Evolutionary conservation across 2,329 filamentous ascomycete species (phyloP), one percentile per base, ranked within the genome.

Genomic region (Epichloe sp.): DNA sequence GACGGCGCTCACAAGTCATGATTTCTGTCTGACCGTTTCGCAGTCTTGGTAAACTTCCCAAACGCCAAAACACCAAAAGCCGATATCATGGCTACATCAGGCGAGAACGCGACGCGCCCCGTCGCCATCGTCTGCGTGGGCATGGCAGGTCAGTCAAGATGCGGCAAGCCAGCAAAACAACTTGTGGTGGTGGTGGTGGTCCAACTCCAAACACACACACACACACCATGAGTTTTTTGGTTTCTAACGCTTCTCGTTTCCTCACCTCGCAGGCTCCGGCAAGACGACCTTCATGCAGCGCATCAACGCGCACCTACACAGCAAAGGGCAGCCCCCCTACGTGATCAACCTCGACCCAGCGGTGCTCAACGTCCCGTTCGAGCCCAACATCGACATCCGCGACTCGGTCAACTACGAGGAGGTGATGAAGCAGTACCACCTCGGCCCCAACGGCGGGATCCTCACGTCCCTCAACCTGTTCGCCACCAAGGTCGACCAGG

Each of bases 281-380:
- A 98, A 98, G 75, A 98, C 93, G n/a, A 98, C 94, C 0, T 98
- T 98, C 65, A 97, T 98, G 91, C 91, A 97, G 66, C 83, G 93
- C 62, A 93, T 98, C 62, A 96, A 96, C 67, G 85, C 91, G 1
- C 79, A 98, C 65, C 82, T 98, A 3, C 91, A 97, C 65, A 78
- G 78, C 5, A 79, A 90, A 62, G 80, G 84, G 53, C 79, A 83
- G 17, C 83, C 88, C 1, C 93, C 94, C 4, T 98, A 98, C 67
- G 89, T 97, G 53, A 82, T 98, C 65, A 98, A 98, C 68, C 85
- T 98, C 55, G 93, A 98, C 65, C 93, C 93, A 1, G 93, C 94
- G 41, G 93, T 98, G 8, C 79, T 90, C 62, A 88, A 85, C 58
- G 86, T 96, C 6, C 93, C 94, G 3, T 98, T 96, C 64, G 91